Conservation (phyloP, 441 rosid genomes). For the Jatropha podagrica region DNA sequence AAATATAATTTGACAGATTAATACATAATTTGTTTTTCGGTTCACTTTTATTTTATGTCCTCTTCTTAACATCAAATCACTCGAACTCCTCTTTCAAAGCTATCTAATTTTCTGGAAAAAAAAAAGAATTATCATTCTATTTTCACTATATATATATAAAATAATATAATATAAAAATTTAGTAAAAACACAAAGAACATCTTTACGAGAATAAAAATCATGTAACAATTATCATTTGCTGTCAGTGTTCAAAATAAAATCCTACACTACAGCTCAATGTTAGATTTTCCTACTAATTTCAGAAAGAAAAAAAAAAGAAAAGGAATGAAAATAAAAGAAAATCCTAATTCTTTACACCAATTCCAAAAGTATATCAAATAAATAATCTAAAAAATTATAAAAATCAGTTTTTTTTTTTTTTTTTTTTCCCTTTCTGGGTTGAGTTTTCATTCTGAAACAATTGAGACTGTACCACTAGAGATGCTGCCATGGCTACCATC, state of each 20-base stretch:
- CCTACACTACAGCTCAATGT: conserved; percentile 42
- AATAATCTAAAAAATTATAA: conserved; percentile 16
- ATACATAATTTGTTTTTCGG: not conserved
- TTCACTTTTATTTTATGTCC: conserved; percentile 6
- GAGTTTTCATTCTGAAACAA: conserved; percentile 58
- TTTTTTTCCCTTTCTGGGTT: not conserved
- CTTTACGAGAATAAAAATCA: conserved; percentile 8
- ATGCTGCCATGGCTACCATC: conserved; percentile 70
- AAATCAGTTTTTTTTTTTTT: conserved; percentile 6
- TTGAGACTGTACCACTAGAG: conserved; percentile 60
- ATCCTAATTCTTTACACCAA: conserved; percentile 38
- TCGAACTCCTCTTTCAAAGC: not conserved
- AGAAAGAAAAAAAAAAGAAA: no score
- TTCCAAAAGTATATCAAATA: conserved; percentile 21
- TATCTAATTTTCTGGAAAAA: not conserved
- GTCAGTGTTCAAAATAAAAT: conserved; percentile 28
- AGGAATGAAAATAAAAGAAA: not conserved
- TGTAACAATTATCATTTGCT: conserved; percentile 32
- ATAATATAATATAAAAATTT: no score
- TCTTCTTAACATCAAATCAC: not conserved
- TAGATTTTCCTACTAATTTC: conserved; percentile 26
- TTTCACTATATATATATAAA: no score
- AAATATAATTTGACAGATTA: no score
- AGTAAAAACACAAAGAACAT: conserved; percentile 3
- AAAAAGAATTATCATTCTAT: not conserved